Evolutionary conservation across 371 early-diverging fungal species (phyloP).

Genomic region (Mucor sp.): DNA sequence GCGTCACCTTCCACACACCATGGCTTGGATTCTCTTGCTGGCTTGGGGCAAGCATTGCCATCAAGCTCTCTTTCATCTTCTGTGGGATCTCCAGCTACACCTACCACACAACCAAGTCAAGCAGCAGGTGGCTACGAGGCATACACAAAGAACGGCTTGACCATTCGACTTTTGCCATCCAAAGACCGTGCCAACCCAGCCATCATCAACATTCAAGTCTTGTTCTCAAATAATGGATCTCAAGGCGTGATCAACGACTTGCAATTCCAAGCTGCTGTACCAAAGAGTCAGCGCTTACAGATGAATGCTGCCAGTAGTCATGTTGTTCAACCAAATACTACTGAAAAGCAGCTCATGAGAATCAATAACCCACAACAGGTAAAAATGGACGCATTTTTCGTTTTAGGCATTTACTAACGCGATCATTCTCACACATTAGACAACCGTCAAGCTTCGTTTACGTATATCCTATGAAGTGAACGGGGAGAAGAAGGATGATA

Average conservation of each 20-base stretch:
- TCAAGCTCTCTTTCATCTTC: neutral
- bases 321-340: conserved; percentile 56
- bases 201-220: conserved; percentile 68
- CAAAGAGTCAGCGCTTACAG: conserved; percentile 83
- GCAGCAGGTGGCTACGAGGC: conserved; percentile 55
- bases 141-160: conserved; percentile 78
- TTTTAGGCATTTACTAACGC: neutral
- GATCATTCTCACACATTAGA: conserved; percentile 38
- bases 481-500: conserved; percentile 69
- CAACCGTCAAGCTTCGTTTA: conserved; percentile 72
- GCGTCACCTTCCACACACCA: conserved; percentile 5
- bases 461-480: conserved; percentile 66
- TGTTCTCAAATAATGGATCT: conserved; percentile 68
- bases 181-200: conserved; percentile 59
- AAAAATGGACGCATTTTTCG: conserved; percentile 1
- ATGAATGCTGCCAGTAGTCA: conserved; percentile 79
- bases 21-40: conserved; percentile 25
- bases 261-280: conserved; percentile 93
- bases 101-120: neutral
- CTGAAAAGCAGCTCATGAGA: conserved; percentile 78
- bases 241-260: conserved; percentile 59
- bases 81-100: neutral
- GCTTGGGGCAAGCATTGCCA: conserved; percentile 23
- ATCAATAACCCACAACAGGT: conserved; percentile 88
- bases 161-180: conserved; percentile 69